Evolutionary conservation across 352 stramenopile species (phyloP).

Genomic region (Phytopythium vexans): DNA sequence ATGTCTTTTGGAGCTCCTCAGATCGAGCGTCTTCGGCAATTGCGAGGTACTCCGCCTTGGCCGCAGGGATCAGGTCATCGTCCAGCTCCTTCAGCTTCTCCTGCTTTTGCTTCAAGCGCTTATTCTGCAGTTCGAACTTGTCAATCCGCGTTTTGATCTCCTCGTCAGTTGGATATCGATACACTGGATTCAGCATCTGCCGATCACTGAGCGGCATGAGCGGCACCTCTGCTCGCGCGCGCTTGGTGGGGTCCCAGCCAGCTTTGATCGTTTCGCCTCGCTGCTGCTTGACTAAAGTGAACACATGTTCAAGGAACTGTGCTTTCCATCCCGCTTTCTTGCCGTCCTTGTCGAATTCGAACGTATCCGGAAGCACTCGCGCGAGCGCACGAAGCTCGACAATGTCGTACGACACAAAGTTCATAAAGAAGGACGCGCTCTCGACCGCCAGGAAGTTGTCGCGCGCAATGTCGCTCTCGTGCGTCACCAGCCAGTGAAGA

Average conservation of each 20-base stretch:
- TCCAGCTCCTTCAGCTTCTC: constrained; percentile 34
- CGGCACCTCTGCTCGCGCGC: constrained; percentile 37
- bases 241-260: constrained; percentile 54
- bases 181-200: constrained; percentile 65
- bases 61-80: constrained; percentile 50
- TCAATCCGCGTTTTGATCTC: constrained; percentile 55
- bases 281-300: constrained; percentile 50
- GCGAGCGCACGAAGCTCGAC: constrained; percentile 55
- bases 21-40: constrained; percentile 69
- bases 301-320: constrained; percentile 66
- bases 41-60: constrained; percentile 73
- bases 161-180: constrained; percentile 59
- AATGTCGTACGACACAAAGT: constrained; percentile 66
- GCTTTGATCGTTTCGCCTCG: constrained; percentile 51
- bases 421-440: constrained; percentile 56
- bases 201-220: constrained; percentile 56
- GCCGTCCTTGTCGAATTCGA: constrained; percentile 77
- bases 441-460: constrained; percentile 74
- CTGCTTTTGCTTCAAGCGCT: constrained; percentile 42
- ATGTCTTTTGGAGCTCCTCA: constrained; percentile 55
- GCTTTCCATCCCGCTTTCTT: constrained; percentile 58
- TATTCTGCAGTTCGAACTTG: constrained; percentile 57
- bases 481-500: constrained; percentile 75
- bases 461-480: constrained; percentile 60
- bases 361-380: constrained; percentile 43